Evolutionary conservation across 2,329 filamentous ascomycete species (phyloP).

Genomic region (Penicillium sp.): DNA sequence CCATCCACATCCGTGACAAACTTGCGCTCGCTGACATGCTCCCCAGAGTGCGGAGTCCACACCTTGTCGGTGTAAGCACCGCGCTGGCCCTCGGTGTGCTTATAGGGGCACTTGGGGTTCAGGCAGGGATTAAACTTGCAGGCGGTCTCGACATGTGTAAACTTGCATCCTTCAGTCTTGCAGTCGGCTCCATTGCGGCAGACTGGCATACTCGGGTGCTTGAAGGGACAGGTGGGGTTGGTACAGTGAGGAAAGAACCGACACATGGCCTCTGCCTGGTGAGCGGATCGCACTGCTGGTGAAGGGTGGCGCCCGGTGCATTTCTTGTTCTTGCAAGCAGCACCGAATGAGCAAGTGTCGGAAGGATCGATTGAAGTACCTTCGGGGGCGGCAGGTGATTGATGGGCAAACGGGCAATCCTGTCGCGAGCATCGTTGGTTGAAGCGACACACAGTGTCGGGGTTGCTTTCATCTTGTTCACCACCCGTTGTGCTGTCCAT

Average conservation of each 20-base stretch:
- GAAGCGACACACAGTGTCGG: constrained; percentile 72
- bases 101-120: constrained; percentile 78
- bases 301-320: constrained; percentile 88
- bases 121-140: constrained; percentile 90
- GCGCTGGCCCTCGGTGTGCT: constrained; percentile 83
- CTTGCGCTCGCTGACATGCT: constrained; percentile 79
- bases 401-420: constrained; percentile 87
- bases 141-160: constrained; percentile 72
- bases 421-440: constrained; percentile 80
- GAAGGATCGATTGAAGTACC: constrained; percentile 67
- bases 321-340: constrained; percentile 90
- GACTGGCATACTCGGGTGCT: constrained; percentile 73
- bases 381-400: constrained; percentile 78
- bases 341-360: constrained; percentile 74
- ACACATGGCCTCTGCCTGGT: constrained; percentile 78
- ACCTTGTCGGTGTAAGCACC: constrained; percentile 80
- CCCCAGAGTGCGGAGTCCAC: constrained; percentile 59
- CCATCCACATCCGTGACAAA: constrained; percentile 61
- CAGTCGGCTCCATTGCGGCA: constrained; percentile 91
- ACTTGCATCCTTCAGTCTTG: constrained; percentile 71
- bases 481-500: constrained; percentile 24
- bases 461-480: constrained; percentile 47
- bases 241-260: constrained; percentile 87
- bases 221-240: constrained; percentile 78
- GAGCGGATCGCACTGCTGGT: constrained; percentile 67